Percentiles rank a stretch among this genome's conserved stretches.
Evolutionary conservation across 2,329 filamentous ascomycete genomes (phyloP).

Genomic region (Fusarium sp.): DNA sequence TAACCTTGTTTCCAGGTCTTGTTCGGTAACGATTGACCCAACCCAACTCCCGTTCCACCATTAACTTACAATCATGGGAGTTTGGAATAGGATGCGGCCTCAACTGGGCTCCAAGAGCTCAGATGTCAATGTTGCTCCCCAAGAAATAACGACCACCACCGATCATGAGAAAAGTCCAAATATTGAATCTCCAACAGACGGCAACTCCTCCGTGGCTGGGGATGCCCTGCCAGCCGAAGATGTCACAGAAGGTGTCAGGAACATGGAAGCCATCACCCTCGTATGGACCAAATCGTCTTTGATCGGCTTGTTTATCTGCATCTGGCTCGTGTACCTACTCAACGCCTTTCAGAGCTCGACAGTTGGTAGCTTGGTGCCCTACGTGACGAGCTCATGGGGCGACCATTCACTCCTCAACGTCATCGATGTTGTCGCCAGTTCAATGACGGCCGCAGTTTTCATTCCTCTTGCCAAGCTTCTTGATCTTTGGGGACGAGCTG

Average conservation of each 20-base stretch:
- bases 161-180: conserved; percentile 20
- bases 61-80: not conserved
- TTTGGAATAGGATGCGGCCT: conserved; percentile 3
- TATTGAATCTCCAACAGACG: conserved; percentile 19
- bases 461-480: conserved; percentile 23
- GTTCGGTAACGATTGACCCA: not conserved
- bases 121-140: conserved; percentile 5
- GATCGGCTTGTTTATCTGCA: conserved; percentile 21
- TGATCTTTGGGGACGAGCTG: conserved; percentile 25
- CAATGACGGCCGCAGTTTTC: conserved; percentile 19
- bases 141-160: conserved; percentile 6
- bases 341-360: conserved; percentile 55
- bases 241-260: conserved; percentile 40
- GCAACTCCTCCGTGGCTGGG: not conserved
- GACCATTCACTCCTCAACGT: conserved; percentile 21
- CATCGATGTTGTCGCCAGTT: conserved; percentile 15
- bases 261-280: conserved; percentile 29
- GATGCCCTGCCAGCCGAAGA: conserved; percentile 23
- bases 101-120: conserved; percentile 2
- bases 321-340: conserved; percentile 19
- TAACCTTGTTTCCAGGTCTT: not conserved
- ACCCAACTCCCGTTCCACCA: not conserved
- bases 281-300: conserved; percentile 18
- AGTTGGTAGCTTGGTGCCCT: conserved; percentile 32
- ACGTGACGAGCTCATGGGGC: conserved; percentile 12